Conservation (phyloP, 192 early-diverging fungal genomes). For the Chytriomyces hyalinus region DNA sequence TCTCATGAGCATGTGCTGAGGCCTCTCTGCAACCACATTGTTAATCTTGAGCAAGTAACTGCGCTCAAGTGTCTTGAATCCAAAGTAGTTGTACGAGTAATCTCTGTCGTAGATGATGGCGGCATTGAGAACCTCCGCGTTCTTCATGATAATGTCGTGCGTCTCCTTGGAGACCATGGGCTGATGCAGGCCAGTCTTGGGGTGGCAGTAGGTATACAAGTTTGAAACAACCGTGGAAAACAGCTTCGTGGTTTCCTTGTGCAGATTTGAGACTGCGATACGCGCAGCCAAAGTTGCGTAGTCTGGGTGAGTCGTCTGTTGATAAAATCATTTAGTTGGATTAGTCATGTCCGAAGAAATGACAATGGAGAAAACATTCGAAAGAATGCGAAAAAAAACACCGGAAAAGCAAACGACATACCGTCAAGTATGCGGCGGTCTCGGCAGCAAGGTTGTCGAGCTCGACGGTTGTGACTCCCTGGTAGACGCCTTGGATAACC, state of each 20-base stretch:
- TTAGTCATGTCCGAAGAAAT: neutral
- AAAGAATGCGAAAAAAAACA: neutral
- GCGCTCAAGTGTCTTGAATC: constrained; percentile 98
- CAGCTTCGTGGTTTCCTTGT: constrained; percentile 68
- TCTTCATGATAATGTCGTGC: constrained; percentile 66
- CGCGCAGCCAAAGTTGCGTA: constrained; percentile 95
- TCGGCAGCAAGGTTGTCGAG: constrained; percentile 97
- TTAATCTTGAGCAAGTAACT: constrained; percentile 91
- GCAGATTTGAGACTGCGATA: constrained; percentile 93
- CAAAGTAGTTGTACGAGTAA: constrained; percentile 98
- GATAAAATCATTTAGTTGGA: neutral
- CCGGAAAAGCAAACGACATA: constrained; percentile 19
- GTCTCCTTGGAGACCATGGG: constrained; percentile 90
- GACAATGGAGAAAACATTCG: constrained; percentile 1
- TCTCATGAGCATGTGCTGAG: constrained; percentile 99
- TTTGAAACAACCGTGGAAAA: constrained; percentile 88
- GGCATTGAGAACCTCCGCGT: constrained; percentile 88
- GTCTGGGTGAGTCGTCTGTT: constrained; percentile 88
- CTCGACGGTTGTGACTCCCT: constrained; percentile 95
- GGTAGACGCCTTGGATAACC: constrained; percentile 93
- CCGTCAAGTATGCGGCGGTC: constrained; percentile 73
- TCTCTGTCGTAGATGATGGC: constrained; percentile 97
- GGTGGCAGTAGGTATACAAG: constrained; percentile 86
- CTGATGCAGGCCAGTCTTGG: constrained; percentile 82
- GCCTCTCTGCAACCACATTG: constrained; percentile 87